These are phyloP conservation scores for Colletotrichum salicis DNA, from an alignment of 2,329 filamentous ascomycete species.

Conservation along the genomic window DNA sequence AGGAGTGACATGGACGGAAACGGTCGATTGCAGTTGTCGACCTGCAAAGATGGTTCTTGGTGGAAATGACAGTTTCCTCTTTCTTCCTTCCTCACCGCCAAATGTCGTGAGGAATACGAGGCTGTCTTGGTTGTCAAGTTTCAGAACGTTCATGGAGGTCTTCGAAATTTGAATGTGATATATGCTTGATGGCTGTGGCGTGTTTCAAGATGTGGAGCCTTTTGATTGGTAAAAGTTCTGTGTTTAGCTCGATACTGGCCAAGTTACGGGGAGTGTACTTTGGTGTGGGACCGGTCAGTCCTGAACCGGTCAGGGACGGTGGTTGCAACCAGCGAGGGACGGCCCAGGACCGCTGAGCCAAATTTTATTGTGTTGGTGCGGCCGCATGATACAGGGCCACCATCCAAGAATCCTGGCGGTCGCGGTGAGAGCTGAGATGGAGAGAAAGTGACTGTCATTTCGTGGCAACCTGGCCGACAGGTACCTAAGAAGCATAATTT, in stretches of 20 bases:
- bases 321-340: background rate
- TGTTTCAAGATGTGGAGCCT: background rate
- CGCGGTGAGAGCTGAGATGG: too few species aligned
- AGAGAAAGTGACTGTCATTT: too few species aligned
- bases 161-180: too few species aligned
- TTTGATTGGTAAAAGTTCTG: background rate
- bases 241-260: background rate
- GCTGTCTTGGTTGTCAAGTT: background rate
- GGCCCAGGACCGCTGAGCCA: background rate
- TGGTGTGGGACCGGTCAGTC: too few species aligned
- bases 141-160: background rate
- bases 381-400: background rate
- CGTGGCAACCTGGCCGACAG: too few species aligned
- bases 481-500: too few species aligned
- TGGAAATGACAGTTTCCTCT: background rate
- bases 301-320: background rate
- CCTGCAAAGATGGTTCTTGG: background rate
- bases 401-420: too few species aligned
- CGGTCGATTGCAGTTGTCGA: background rate
- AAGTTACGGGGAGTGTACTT: too few species aligned
- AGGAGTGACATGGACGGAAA: background rate
- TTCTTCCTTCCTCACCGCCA: background rate
- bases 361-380: background rate
- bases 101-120: background rate
- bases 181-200: background rate